Percentiles rank a stretch among this genome's conserved stretches.
Conservation (phyloP, 2,329 filamentous ascomycete genomes). For the Nectriaceae sp. region DNA sequence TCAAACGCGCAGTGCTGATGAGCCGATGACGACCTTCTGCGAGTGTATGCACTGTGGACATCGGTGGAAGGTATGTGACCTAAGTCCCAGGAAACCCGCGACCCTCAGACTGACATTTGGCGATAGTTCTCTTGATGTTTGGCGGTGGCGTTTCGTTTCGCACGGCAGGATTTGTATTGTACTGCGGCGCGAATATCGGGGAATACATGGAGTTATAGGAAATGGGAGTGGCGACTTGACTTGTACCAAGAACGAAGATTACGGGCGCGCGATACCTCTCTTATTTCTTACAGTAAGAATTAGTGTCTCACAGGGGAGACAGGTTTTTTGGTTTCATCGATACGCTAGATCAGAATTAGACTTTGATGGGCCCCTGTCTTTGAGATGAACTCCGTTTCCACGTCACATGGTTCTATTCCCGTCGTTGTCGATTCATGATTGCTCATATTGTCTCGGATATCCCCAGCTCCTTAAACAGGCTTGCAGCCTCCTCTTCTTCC, state of each 20-base stretch:
- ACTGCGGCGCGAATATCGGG: constrained; percentile 14
- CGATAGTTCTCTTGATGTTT: constrained; percentile 24
- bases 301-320: background rate
- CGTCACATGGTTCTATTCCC: background rate
- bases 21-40: constrained; percentile 82
- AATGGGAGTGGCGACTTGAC: constrained; percentile 25
- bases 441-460: constrained; percentile 32
- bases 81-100: background rate
- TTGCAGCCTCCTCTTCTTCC: constrained; percentile 44
- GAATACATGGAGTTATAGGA: constrained; percentile 26
- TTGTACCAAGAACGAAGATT: constrained; percentile 25
- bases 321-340: background rate
- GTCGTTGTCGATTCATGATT: background rate
- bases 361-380: background rate
- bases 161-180: constrained; percentile 11
- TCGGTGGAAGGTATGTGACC: constrained; percentile 66
- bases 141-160: constrained; percentile 22
- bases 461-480: constrained; percentile 54
- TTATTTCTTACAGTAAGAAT: constrained; percentile 2
- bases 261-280: constrained; percentile 22
- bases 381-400: background rate
- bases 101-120: constrained; percentile 10
- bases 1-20: constrained; percentile 93
- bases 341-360: background rate
- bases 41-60: constrained; percentile 71